A percentile compares a stretch with the other conserved stretches of the same genome.
Evolutionary conservation across 2,329 filamentous ascomycete genomes (phyloP).

Genomic region (Hypoxylon sp.): DNA sequence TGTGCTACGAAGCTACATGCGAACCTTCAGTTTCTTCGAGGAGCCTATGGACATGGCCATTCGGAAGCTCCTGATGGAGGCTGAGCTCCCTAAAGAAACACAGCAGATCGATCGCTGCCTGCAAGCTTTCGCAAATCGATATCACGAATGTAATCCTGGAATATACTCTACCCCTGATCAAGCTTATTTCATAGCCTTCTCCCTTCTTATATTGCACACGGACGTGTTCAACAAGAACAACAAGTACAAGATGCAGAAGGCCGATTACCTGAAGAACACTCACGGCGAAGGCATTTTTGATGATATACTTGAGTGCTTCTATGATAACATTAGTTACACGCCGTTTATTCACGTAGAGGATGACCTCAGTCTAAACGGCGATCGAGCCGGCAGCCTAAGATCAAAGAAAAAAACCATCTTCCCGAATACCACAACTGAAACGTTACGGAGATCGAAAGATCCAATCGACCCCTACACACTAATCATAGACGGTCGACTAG

Average conservation of each 20-base stretch:
- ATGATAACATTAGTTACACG: constrained; percentile 98
- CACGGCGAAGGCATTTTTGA: constrained; percentile 92
- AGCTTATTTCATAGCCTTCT: constrained; percentile 98
- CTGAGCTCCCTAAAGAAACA: constrained; percentile 95
- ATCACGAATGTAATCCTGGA: constrained; percentile 97
- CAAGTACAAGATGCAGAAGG: constrained; percentile 98
- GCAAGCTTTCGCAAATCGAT: constrained; percentile 94
- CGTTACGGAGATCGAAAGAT: constrained; percentile 79
- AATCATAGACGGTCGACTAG: constrained; percentile 90
- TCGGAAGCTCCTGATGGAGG: constrained; percentile 95
- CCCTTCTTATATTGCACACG: constrained; percentile 93
- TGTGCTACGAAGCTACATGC: constrained; percentile 94
- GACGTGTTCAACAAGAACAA: constrained; percentile 99
- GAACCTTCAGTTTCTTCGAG: constrained; percentile 93
- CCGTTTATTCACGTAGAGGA: constrained; percentile 98
- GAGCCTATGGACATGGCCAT: constrained; percentile 99
- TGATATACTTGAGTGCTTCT: constrained; percentile 94
- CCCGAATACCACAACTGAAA: constrained; percentile 74
- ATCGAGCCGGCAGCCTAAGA: constrained; percentile 79
- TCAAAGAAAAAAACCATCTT: constrained; percentile 79
- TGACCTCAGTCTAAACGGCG: constrained; percentile 83
- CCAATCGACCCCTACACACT: constrained; percentile 95
- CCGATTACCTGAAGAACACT: constrained; percentile 95
- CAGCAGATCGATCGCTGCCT: constrained; percentile 97
- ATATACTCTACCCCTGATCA: constrained; percentile 93